Evolutionary conservation across 345 rosid species (phyloP), one percentile per base, ranked within the genome.

Genomic region (Garcia nutans): DNA sequence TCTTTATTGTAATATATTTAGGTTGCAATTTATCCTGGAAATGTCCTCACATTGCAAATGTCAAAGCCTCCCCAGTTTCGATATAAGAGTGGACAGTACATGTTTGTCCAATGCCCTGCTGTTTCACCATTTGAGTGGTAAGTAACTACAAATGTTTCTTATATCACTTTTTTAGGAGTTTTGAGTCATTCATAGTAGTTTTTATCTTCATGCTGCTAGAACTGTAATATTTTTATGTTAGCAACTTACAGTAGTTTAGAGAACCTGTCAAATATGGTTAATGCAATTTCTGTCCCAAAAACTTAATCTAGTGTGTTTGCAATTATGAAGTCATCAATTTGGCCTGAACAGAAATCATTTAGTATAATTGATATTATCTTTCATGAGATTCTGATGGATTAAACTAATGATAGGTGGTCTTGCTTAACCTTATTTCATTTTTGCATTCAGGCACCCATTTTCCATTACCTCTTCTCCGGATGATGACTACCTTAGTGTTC

Each of bases 11-110:
- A 50, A 17, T 52, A 17, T 78, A 0, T 76, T 20, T 79, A 96
- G 99, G 99, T 96, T 71, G 99, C 98, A 47, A 93, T 96, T 77
- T 96, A 96, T 85, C 97, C 98, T 37, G 99, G 99, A 77, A 89
- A 93, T 20, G 99, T 96, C 79, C 86, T 96, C 24, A 89, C 99
- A 45, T 77, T 96, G 80, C 94, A 92, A 85, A 96, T 96, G 99
- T 93, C 98, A 13, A 96, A 91, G 87, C 99, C 99, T 63, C 74
- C 88, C 68, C 98, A 92, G 28, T 96, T 93, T 71, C 92, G 90
- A 45, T 89, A 96, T 86, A 96, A 89, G 83, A 93, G 99, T 37
- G 99, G 99, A 70, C 99, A 96, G 75, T 96, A 96, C 88, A 96
- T 96, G 97, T 96, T 96, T 50, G 93, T 96, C 44, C 98, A 96